Conservation (phyloP, 257 asterid genomes). For the Solanum stenotomum region DNA sequence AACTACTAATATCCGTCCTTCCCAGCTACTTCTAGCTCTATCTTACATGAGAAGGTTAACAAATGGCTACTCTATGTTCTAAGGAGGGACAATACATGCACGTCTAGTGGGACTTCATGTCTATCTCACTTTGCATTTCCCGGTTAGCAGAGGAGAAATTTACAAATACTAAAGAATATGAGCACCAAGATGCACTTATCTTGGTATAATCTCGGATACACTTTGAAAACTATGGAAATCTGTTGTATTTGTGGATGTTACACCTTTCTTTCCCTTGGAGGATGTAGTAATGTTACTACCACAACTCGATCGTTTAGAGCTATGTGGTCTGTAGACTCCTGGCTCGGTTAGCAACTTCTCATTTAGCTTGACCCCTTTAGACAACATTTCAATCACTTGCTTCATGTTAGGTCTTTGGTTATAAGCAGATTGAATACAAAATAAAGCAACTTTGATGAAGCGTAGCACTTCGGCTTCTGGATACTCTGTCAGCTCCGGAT, state of each 20-base stretch:
- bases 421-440: constrained; percentile 68
- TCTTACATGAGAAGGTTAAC: not conserved
- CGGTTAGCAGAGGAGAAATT: not conserved
- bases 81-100: not conserved
- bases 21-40: not conserved
- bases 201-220: constrained; percentile 43
- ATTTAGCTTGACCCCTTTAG: constrained; percentile 45
- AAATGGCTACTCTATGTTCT: not conserved
- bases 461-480: constrained; percentile 38
- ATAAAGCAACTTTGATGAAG: constrained; percentile 51
- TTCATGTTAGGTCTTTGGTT: constrained; percentile 74
- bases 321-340: constrained; percentile 37
- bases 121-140: not conserved
- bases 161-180: not conserved
- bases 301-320: constrained; percentile 10
- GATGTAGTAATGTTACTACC: constrained; percentile 24
- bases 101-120: not conserved
- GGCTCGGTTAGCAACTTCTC: constrained; percentile 52
- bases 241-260: constrained; percentile 10
- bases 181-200: constrained; percentile 19
- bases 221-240: constrained; percentile 18
- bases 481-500: constrained; percentile 45
- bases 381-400: constrained; percentile 66
- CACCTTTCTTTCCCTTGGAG: constrained; percentile 14
- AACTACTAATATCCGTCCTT: not conserved